Evolutionary conservation across 164 flowering plant genomes (phyloP), one percentile per base, ranked within the genome.

Genomic region (Akebia trifoliata): DNA sequence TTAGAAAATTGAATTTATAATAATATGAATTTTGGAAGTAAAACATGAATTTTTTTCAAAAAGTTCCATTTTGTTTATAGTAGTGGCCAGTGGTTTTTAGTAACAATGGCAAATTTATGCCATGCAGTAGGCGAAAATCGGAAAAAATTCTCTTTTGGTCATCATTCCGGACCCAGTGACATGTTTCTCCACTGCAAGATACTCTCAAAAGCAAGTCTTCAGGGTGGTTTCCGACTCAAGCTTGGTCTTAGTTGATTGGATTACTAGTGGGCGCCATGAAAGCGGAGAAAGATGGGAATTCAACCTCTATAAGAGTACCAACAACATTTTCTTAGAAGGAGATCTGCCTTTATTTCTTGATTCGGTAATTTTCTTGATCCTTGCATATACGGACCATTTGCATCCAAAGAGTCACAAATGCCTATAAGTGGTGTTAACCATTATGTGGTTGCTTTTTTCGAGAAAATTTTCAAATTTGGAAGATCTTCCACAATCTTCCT

Each of bases 201-300:
- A 93, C 66, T 66, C 72, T 40, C 99, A 93, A 64, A 84, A 76
- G 72, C 99, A 93, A 76, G 76, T 80, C 8, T 93, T 93, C 67
- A 83, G 75, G 52, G 64, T 85, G 63, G 36, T 32, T 57, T 65
- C 81, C 2, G 81, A 81, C 56, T 93, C 99, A 37, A 90, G 66
- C 76, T 69, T 93, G 78, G 75, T 93, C 22, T 11, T 93, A 45
- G 99, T 93, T 59, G 99, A 93, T 74, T 93, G 99, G 99, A 72
- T 93, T 55, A 93, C 99, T n/a, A 86, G 99, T 75, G 99, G 99
- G 24, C 95, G 99, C 9, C 88, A 87, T 74, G 95, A 77, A 62
- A 83, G 82, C 62, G 99, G 99, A 55, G 99, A 93, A 68, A 87
- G 62, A 67, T 93, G 99, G 99, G 87, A 82, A 29, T 93, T 93